Percentiles rank a stretch among this genome's conserved stretches.
Conservation (phyloP, 768 basidiomycete species). For the Boletus rex-veris region DNA sequence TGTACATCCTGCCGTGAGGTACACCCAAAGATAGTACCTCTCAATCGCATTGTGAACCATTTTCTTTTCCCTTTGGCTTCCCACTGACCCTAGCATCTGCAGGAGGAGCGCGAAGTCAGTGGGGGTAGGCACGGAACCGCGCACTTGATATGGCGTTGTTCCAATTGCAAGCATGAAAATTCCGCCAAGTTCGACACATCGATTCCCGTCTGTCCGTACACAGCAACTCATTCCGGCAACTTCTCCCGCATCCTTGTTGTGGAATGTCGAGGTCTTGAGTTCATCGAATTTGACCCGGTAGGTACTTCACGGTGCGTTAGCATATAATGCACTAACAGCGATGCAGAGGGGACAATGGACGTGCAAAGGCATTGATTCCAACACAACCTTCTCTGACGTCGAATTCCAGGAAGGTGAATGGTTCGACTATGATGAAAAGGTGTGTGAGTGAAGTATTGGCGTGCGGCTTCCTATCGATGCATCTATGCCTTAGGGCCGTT, state of each 20-base stretch:
- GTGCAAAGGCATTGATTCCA: conserved; percentile 58
- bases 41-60: conserved; percentile 61
- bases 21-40: conserved; percentile 66
- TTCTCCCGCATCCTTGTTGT: conserved; percentile 65
- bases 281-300: conserved; percentile 76
- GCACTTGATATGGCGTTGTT: conserved; percentile 80
- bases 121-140: conserved; percentile 67
- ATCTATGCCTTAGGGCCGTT: conserved; percentile 40
- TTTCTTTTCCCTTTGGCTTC: not conserved
- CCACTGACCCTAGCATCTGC: conserved; percentile 5
- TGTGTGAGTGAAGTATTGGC: conserved; percentile 19
- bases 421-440: conserved; percentile 93
- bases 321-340: not conserved
- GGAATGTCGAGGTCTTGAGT: conserved; percentile 87
- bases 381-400: conserved; percentile 60
- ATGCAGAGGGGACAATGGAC: conserved; percentile 68
- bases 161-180: conserved; percentile 73
- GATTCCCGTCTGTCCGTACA: conserved; percentile 51
- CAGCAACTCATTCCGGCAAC: conserved; percentile 53
- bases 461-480: not conserved
- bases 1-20: conserved; percentile 77
- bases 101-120: conserved; percentile 68
- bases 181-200: conserved; percentile 73
- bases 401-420: conserved; percentile 54
- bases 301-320: conserved; percentile 12